These are phyloP conservation scores for Alternaria postmessia DNA, from an alignment of 2,329 filamentous ascomycete genomes.

Conservation along the genomic window DNA sequence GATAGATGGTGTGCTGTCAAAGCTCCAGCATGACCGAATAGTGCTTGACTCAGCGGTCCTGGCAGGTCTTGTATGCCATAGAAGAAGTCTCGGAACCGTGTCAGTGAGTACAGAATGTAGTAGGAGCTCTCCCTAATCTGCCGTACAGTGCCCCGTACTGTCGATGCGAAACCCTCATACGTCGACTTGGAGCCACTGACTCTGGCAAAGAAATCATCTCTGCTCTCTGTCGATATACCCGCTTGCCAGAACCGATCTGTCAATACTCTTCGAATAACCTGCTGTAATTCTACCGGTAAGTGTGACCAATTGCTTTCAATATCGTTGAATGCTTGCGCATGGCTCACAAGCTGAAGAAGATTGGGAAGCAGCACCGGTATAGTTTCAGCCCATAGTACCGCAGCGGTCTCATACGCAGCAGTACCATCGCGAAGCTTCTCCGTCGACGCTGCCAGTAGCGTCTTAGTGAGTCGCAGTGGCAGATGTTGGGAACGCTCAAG, in stretches of 20 bases:
- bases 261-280: slow-evolving; percentile 80
- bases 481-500: slow-evolving; percentile 78
- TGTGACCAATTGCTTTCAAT: slow-evolving; percentile 78
- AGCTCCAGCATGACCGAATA: slow-evolving; percentile 82
- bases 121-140: slow-evolving; percentile 94
- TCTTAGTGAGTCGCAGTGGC: slow-evolving; percentile 87
- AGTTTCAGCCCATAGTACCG: slow-evolving; percentile 82
- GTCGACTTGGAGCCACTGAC: slow-evolving; percentile 89
- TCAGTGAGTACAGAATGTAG: slow-evolving; percentile 93
- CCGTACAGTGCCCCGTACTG: slow-evolving; percentile 85
- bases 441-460: slow-evolving; percentile 89
- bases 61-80: slow-evolving; percentile 90
- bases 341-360: slow-evolving; percentile 83
- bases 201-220: slow-evolving; percentile 94
- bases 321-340: slow-evolving; percentile 92
- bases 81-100: slow-evolving; percentile 83
- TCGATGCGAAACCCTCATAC: slow-evolving; percentile 91
- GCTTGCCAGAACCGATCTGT: slow-evolving; percentile 99
- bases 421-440: slow-evolving; percentile 83
- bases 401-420: slow-evolving; percentile 76
- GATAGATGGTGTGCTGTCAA: slow-evolving; percentile 93
- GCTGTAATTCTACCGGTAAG: slow-evolving; percentile 76
- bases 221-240: slow-evolving; percentile 92
- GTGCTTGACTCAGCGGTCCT: slow-evolving; percentile 78
- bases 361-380: slow-evolving; percentile 86